These are phyloP conservation scores for Pseudozyma sp. DNA, from an alignment of 1,284 basidiomycete genomes.

Conservation along the genomic window DNA sequence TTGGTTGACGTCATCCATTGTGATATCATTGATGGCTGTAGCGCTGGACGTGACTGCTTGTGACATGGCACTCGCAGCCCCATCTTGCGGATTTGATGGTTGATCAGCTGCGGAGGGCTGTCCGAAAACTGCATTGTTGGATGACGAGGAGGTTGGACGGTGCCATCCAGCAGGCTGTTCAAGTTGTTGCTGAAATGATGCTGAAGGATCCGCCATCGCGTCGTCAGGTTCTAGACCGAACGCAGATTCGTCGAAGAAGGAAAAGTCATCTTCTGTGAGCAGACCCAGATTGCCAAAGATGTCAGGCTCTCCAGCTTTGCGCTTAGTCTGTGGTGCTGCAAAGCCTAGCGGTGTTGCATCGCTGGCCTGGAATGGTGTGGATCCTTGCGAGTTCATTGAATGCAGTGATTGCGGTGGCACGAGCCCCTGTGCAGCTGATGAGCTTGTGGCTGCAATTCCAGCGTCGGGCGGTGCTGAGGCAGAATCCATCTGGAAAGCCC, in stretches of 20 bases:
- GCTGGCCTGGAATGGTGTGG: constrained; percentile 18
- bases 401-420: too few relatives aligned
- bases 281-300: constrained; percentile 49
- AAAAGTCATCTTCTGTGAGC: constrained; percentile 65
- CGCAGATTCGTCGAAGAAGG: constrained; percentile 61
- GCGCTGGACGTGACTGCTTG: constrained; percentile 9
- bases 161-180: constrained; percentile 1
- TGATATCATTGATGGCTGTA: constrained; percentile 19
- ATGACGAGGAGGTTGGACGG: background rate
- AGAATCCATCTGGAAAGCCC: constrained; percentile 10
- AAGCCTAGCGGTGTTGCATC: constrained; percentile 14
- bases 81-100: background rate
- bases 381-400: constrained; percentile 8
- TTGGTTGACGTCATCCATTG: constrained; percentile 35
- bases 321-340: constrained; percentile 20
- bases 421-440: constrained; percentile 11
- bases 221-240: constrained; percentile 29
- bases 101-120: background rate
- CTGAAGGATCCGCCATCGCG: constrained; percentile 2
- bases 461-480: constrained; percentile 2
- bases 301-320: constrained; percentile 39
- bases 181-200: constrained; percentile 4
- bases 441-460: constrained; percentile 2
- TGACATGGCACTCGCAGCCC: background rate
- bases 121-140: constrained; percentile 3